Evolutionary conservation across 257 asterid genomes (phyloP).

Genomic region (Przewalskia tangutica): DNA sequence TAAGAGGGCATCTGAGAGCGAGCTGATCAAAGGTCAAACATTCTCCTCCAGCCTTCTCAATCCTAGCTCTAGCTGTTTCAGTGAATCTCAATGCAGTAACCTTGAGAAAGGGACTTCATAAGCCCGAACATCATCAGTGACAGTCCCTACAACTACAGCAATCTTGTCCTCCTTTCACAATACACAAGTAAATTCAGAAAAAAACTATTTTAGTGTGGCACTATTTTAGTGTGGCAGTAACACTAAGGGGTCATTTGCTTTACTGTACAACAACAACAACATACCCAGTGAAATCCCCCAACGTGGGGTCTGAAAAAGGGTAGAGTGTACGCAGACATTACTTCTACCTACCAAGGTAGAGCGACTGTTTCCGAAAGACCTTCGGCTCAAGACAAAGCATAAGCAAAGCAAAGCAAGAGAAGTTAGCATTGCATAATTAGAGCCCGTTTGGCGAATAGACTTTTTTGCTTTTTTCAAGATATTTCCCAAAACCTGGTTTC

Average conservation of each 20-base stretch:
- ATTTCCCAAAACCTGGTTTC: too few species aligned
- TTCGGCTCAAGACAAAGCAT: too few species aligned
- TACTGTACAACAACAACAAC: not conserved
- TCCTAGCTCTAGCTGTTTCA: conserved; percentile 82
- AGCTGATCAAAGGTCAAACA: conserved; percentile 90
- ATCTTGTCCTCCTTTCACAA: conserved; percentile 56
- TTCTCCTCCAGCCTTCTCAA: conserved; percentile 95
- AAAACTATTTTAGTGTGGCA: not conserved
- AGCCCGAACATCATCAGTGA: conserved; percentile 62
- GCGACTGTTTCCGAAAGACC: too few species aligned
- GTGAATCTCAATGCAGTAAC: conserved; percentile 82
- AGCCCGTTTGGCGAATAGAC: too few species aligned
- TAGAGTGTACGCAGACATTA: too few species aligned
- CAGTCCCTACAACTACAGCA: conserved; percentile 75
- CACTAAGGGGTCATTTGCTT: not conserved
- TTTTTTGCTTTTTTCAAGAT: too few species aligned
- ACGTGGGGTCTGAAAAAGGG: too few species aligned
- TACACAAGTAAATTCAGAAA: not conserved
- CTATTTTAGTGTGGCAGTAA: too few species aligned
- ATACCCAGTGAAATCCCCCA: too few species aligned
- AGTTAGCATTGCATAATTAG: not conserved
- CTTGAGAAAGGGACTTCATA: conserved; percentile 66
- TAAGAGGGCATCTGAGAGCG: conserved; percentile 89
- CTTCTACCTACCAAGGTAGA: too few species aligned
- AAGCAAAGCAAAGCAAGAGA: too few species aligned